phyloP scores from a whole-genome alignment of 176 grass and related monocot species.

The Carex littledalei region DNA sequence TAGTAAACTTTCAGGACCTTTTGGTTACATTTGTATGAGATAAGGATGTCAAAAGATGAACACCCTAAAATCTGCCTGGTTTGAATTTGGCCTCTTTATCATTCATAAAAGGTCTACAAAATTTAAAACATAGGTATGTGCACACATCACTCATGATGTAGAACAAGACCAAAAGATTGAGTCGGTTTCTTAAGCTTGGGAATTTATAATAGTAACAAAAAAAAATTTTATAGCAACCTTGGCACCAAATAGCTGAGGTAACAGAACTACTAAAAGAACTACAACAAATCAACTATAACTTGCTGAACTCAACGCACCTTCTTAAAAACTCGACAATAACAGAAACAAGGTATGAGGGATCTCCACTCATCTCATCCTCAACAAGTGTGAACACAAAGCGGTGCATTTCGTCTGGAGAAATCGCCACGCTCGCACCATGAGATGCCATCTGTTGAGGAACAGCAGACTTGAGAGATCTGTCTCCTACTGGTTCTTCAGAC shows the following conservation, averaged over 20 bases:
- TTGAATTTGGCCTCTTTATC: not conserved
- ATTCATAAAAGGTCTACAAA: not conserved
- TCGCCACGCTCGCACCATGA: slow-evolving; percentile 44
- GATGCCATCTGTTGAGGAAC: slow-evolving; percentile 43
- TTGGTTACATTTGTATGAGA: not conserved
- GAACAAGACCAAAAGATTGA: not conserved
- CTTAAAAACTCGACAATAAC: slow-evolving; percentile 71
- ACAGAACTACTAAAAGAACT: not conserved
- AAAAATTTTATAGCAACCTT: not conserved
- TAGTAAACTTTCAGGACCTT: not conserved
- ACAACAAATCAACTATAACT: slow-evolving; percentile 6
- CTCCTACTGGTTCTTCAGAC: slow-evolving; percentile 32
- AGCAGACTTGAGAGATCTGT: slow-evolving; percentile 47
- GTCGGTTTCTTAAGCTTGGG: not conserved
- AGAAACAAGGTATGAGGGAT: slow-evolving; percentile 75
- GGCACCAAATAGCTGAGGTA: not conserved
- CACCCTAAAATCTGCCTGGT: not conserved
- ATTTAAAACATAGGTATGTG: not conserved
- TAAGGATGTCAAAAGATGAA: not conserved
- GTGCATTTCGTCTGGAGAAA: slow-evolving; percentile 86
- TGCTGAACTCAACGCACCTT: slow-evolving; percentile 47
- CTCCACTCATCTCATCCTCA: slow-evolving; percentile 93
- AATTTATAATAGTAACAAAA: not conserved
- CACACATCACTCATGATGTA: not conserved
- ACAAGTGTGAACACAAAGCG: slow-evolving; percentile 68